phyloP scores from a whole-genome alignment of 1,284 basidiomycete species.

The Ganoderma lucidum region DNA sequence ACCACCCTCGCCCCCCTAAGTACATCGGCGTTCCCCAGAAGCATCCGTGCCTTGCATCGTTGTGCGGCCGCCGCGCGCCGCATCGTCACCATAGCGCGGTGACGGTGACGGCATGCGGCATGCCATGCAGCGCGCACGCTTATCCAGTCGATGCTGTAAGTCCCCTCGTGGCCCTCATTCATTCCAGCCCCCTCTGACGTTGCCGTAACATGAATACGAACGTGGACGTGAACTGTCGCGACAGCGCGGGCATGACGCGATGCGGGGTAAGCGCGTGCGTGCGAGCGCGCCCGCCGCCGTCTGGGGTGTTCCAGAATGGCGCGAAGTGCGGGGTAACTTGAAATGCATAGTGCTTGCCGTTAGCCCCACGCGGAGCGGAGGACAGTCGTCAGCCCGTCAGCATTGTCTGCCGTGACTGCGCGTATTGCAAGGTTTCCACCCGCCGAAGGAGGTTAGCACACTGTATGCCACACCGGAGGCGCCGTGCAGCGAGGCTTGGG shows the following conservation, averaged over 20 bases:
- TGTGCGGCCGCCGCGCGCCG: not conserved
- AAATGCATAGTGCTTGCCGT: not conserved
- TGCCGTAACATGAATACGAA: not conserved
- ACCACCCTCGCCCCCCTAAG: not conserved
- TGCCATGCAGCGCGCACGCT: not conserved
- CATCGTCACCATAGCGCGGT: not conserved
- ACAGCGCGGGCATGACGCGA: conserved; percentile 3
- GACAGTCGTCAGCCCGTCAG: not conserved
- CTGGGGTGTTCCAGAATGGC: conserved; percentile 8
- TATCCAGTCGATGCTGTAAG: not conserved
- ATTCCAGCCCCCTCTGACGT: not conserved
- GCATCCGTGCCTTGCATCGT: not conserved
- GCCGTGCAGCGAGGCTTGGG: not conserved
- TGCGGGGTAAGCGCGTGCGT: not conserved
- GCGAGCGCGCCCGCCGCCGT: not conserved
- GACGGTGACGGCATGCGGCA: conserved; percentile 6
- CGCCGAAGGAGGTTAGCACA: not conserved
- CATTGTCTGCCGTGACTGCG: not conserved
- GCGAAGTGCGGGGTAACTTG: conserved; percentile 5
- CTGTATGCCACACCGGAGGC: not conserved
- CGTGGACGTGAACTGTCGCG: no score
- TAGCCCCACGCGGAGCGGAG: not conserved
- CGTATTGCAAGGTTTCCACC: not conserved
- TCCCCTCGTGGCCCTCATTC: not conserved
- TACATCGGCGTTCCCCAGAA: not conserved